phyloP scores from a whole-genome alignment of 2,329 filamentous ascomycete species.

The Penicillium sclerotiorum region DNA sequence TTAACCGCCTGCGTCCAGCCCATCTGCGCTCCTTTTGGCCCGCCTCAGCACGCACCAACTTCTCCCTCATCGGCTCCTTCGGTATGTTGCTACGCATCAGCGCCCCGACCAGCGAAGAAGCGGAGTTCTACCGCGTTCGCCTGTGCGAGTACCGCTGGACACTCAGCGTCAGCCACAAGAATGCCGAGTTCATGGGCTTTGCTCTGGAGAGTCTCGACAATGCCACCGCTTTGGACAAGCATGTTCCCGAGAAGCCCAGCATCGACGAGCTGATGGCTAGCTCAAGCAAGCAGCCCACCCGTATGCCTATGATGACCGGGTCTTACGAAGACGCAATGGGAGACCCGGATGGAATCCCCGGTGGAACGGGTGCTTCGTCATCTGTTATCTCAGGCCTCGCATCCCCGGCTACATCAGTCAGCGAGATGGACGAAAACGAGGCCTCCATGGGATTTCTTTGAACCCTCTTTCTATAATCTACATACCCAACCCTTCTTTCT shows the following conservation, averaged over 20 bases:
- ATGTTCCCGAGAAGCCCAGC: slow-evolving; percentile 70
- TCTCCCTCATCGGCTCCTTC: slow-evolving; percentile 92
- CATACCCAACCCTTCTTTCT: not conserved
- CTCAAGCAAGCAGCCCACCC: slow-evolving; percentile 28
- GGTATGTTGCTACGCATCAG: slow-evolving; percentile 88
- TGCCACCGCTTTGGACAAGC: slow-evolving; percentile 68
- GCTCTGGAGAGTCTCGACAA: slow-evolving; percentile 79
- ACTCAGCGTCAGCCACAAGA: slow-evolving; percentile 79
- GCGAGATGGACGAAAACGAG: slow-evolving; percentile 36
- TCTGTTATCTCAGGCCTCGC: slow-evolving; percentile 42
- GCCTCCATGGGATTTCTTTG: slow-evolving; percentile 13
- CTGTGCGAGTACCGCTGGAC: slow-evolving; percentile 94
- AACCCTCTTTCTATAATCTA: not conserved
- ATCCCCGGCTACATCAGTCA: slow-evolving; percentile 40
- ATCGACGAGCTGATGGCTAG: slow-evolving; percentile 51
- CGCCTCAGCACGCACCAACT: slow-evolving; percentile 63
- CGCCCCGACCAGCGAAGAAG: slow-evolving; percentile 82
- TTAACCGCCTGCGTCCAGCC: slow-evolving; percentile 83
- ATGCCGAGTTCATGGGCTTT: slow-evolving; percentile 59
- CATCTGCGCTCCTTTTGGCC: slow-evolving; percentile 90
- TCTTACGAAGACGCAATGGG: slow-evolving; percentile 32
- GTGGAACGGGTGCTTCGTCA: slow-evolving; percentile 27
- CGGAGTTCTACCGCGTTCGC: slow-evolving; percentile 85
- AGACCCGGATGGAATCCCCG: slow-evolving; percentile 24
- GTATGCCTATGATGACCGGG: slow-evolving; percentile 16